Conservation (phyloP, 208 protist species). For the Paratrypanosoma confusum region DNA sequence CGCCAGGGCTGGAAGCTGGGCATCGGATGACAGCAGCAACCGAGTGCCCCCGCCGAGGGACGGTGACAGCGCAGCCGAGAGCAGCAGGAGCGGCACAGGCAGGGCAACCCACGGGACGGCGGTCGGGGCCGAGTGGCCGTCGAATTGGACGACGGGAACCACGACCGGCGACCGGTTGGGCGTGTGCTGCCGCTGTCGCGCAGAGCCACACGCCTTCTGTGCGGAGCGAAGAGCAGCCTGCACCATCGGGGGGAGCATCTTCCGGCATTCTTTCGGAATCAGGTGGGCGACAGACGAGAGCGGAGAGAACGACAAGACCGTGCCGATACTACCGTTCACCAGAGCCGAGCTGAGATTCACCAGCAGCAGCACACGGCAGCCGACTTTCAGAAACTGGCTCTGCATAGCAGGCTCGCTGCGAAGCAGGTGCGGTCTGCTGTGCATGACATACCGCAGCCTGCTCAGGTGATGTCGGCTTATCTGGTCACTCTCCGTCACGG, state of each 20-base stretch:
- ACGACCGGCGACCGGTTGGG: neutral
- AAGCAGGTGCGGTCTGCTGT: too few species aligned
- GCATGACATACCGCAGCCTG: too few species aligned
- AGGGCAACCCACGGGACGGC: conserved; percentile 68
- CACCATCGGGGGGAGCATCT: conserved; percentile 2
- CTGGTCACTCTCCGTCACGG: too few species aligned
- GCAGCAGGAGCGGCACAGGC: conserved; percentile 7
- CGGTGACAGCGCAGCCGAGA: too few species aligned
- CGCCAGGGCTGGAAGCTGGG: too few species aligned
- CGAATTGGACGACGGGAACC: conserved; percentile 73
- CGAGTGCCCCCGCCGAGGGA: too few species aligned
- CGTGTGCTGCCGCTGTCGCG: neutral
- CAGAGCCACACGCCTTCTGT: neutral
- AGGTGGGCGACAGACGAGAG: conserved; percentile 16
- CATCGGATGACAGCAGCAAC: too few species aligned
- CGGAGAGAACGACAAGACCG: conserved; percentile 40
- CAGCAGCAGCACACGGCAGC: conserved; percentile 80
- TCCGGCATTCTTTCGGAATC: conserved; percentile 20
- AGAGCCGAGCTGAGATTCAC: conserved; percentile 50
- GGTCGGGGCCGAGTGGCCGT: conserved; percentile 32
- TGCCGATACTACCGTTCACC: conserved; percentile 78
- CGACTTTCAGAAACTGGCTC: conserved; percentile 69
- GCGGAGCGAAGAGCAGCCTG: conserved; percentile 3
- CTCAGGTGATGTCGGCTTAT: too few species aligned
- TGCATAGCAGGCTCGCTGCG: conserved; percentile 40